These are phyloP conservation scores for Microcos paniculata DNA, from an alignment of 345 rosid genomes.

Conservation along the genomic window DNA sequence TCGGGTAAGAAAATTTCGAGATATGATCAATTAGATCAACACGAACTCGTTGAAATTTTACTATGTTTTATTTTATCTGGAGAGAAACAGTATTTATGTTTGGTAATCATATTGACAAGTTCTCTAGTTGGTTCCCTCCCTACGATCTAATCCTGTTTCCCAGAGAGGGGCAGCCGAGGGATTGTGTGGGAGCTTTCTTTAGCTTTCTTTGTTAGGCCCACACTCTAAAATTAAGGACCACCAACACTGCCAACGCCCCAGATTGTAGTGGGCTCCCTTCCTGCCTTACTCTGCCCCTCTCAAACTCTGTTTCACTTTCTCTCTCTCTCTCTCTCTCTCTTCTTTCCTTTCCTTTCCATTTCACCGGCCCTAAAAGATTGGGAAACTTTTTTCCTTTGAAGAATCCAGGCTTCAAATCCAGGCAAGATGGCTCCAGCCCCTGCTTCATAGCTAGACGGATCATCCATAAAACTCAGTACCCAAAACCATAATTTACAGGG, in stretches of 20 bases:
- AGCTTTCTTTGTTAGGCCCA: neutral
- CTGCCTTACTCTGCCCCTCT: neutral
- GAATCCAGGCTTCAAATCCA: neutral
- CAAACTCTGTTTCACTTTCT: neutral
- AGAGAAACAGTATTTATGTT: too few relatives aligned
- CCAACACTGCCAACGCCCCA: neutral
- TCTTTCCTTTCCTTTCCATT: too few relatives aligned
- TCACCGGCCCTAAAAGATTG: neutral
- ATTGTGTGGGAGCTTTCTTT: slow-evolving; percentile 1
- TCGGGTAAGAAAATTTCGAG: too few relatives aligned
- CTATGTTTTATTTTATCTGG: too few relatives aligned
- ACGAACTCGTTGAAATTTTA: too few relatives aligned
- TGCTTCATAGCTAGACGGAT: too few relatives aligned
- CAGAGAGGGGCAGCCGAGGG: neutral
- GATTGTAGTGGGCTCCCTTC: neutral
- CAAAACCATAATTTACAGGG: too few relatives aligned
- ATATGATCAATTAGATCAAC: too few relatives aligned
- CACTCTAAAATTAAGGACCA: neutral
- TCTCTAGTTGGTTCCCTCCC: neutral
- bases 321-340: too few relatives aligned
- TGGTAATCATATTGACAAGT: neutral
- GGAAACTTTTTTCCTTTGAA: neutral
- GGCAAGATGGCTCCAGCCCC: too few relatives aligned
- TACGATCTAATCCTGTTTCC: neutral
- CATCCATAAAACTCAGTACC: too few relatives aligned